A percentile compares a stretch with the other conserved stretches of the same genome.
These are phyloP conservation scores for Retiboletus fuscus DNA, from an alignment of 1,284 basidiomycete genomes.

Conservation along the genomic window DNA sequence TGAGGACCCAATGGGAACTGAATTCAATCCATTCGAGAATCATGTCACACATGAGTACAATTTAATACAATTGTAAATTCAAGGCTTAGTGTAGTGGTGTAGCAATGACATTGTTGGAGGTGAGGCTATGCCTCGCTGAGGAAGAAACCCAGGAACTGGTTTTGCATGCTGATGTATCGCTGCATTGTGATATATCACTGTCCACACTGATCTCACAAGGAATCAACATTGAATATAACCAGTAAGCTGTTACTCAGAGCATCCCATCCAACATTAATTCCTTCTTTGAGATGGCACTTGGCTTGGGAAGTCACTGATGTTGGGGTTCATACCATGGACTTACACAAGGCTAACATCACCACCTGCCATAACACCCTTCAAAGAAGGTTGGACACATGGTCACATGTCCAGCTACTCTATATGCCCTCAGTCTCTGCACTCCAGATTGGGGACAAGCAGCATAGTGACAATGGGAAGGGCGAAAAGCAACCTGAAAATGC, in stretches of 20 bases:
- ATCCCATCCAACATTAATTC: too few relatives aligned
- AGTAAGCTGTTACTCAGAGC: slow-evolving; percentile 14
- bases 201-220: slow-evolving; percentile 9
- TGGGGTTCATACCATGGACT: background rate
- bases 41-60: background rate
- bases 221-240: slow-evolving; percentile 12
- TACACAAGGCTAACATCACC: background rate
- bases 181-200: slow-evolving; percentile 21
- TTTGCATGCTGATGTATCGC: background rate
- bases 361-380: background rate
- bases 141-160: slow-evolving; percentile 9
- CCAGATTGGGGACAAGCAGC: too few relatives aligned
- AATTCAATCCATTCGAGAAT: slow-evolving; percentile 28
- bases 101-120: slow-evolving; percentile 16
- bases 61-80: too few relatives aligned
- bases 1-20: background rate
- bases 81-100: too few relatives aligned
- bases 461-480: too few relatives aligned
- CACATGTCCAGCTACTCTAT: background rate
- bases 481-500: background rate
- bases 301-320: background rate
- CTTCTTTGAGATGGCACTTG: background rate
- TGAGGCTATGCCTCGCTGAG: slow-evolving; percentile 14
- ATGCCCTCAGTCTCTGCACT: slow-evolving; percentile 12
- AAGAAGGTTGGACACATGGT: slow-evolving; percentile 8